Base-by-base conservation (phyloP, 345 rosid species). In the Sonneratia caseolaris region DNA sequence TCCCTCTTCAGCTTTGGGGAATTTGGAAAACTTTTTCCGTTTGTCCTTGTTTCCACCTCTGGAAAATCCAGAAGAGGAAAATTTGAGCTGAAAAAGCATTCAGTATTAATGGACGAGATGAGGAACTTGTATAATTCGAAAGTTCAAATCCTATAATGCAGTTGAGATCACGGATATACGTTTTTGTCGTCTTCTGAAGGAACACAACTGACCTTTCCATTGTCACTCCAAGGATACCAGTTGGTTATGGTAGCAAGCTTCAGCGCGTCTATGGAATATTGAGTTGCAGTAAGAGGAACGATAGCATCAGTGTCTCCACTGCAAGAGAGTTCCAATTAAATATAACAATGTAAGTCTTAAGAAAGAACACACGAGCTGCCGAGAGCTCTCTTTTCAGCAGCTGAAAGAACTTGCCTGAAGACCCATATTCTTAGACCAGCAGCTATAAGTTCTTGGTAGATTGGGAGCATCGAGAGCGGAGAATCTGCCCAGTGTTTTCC, bases 281-380 rank as follows among this genome's bases (percentile, higher is more conserved):
- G 91, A 56, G 91, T 91, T 71, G 96, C 98, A 67, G 97, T 91
- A 37, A 94, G 78, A 9, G 98, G 96, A 70, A 94, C 87, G 27
- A 91, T 89, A 37, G 93, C 75, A 70, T 94, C 97, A 19, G 96
- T 85, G 74, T 94, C 97, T 79, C 97, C 98, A 68, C 98, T 94
- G 90, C 56, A 78, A 55, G 43, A 53, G 65, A 32, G 24, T 21
- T 36, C 21, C 37, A 64, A 36, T 12, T 36, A 38, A 62, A 45
- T 27, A 11, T 1, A 1, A 1, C 4, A 64, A 35, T 22, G 66
- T 64, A 42, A 9, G 37, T 37, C 7, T 27, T 35, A 36, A 12
- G 56, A 5, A 48, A 51, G 64, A 69, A 21, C 15, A 10, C 24
- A 11, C 0, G 5, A 24, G 16, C 14, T 6, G 66, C 16, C 2